Evolutionary conservation across 2,329 filamentous ascomycete species (phyloP).

Genomic region (Arthrobotrys sinensis): DNA sequence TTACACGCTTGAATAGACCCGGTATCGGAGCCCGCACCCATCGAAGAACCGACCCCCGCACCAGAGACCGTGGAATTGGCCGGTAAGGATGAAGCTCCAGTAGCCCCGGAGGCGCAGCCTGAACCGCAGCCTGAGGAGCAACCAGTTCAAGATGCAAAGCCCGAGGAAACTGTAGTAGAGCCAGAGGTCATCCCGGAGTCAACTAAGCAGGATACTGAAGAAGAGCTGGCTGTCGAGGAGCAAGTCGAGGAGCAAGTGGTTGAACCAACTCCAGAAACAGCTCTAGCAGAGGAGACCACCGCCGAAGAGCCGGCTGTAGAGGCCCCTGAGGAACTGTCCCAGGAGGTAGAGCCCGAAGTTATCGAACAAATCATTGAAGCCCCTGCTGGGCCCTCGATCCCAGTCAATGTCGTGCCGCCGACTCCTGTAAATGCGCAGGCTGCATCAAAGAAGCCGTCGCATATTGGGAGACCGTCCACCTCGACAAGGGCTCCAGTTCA

Average conservation of each 20-base stretch:
- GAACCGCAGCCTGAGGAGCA: constrained; percentile 42
- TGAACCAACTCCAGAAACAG: constrained; percentile 3
- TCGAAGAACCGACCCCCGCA: constrained; percentile 33
- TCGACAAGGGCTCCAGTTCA: constrained; percentile 7
- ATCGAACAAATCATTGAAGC: constrained; percentile 35
- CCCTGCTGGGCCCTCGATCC: constrained; percentile 40
- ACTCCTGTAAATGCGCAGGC: constrained; percentile 38
- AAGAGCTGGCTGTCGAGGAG: constrained; percentile 21
- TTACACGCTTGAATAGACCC: constrained; percentile 27
- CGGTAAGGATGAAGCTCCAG: constrained; percentile 40
- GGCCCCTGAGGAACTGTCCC: neutral
- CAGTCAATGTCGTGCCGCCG: constrained; percentile 49
- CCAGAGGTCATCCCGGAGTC: constrained; percentile 15
- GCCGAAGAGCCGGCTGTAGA: constrained; percentile 14
- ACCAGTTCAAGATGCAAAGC: constrained; percentile 17
- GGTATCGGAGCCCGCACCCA: constrained; percentile 19
- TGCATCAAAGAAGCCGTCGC: neutral
- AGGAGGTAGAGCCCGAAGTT: constrained; percentile 29
- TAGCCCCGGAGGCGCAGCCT: constrained; percentile 25
- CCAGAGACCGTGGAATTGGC: constrained; percentile 37
- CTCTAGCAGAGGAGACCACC: neutral
- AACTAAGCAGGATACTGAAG: constrained; percentile 23
- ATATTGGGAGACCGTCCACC: constrained; percentile 1
- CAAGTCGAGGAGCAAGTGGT: constrained; percentile 15
- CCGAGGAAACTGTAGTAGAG: constrained; percentile 31